Evolutionary conservation across 2,329 filamentous ascomycete species (phyloP), one percentile per base, ranked within the genome.

Genomic region (Diaporthe sp.): DNA sequence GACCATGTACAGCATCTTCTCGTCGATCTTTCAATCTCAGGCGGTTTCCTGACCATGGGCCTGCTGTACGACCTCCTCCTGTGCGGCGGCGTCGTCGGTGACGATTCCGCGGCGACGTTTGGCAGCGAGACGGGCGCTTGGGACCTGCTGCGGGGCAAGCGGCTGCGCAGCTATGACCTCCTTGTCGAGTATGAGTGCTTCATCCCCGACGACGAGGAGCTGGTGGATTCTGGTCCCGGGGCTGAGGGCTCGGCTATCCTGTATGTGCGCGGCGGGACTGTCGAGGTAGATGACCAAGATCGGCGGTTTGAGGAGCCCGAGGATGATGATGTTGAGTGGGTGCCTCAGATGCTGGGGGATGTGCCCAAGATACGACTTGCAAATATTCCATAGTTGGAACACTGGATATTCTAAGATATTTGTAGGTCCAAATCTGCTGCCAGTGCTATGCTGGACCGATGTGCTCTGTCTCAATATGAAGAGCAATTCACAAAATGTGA

Each of bases 121-220:
- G 69, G 57, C 2, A 1, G 2, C 5, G 69, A 71, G 42, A 71
- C 69, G n/a, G 69, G 55, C 15, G 40, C 55, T 17, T 71, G 69
- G 69, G 69, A 71, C n/a, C 45, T 71, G 42, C 5, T 71, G n/a
- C 33, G 42, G n/a, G 69, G 69, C n/a, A 28, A n/a, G 15, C 50
- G 69, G 69, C 69, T 71, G 6, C 69, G 69, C 19, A 61, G 55
- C 45, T n/a, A 61, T 7, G 69, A 52, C 33, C 55, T 52, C 9
- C 69, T 71, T 2, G 30, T 71, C 10, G 69, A 71, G 68, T 71
- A 71, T 2, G 69, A 71, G 69, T 71, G 69, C 55, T 71, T 71
- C 40, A 50, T 71, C 8, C 28, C 4, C 42, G 45, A 61, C 19
- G 55, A 71, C 40, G 55, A 42, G n/a, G 55, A 71, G n/a, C 69